Evolutionary conservation across 768 basidiomycete species (phyloP), one percentile per base, ranked within the genome.

Genomic region (Filobasidium wieringae): DNA sequence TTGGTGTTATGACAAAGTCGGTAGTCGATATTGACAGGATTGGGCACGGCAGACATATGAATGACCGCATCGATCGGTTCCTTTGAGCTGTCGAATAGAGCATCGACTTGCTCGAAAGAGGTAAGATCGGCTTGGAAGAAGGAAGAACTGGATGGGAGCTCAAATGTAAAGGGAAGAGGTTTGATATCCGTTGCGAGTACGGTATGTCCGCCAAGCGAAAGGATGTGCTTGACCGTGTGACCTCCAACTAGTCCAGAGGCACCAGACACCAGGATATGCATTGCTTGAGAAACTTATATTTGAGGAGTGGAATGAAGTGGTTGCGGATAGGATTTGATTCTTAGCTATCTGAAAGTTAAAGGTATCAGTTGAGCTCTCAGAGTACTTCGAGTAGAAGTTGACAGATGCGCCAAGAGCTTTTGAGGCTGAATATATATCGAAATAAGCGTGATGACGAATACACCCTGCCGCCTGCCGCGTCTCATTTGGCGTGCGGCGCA

Each of bases 11-110:
- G 68, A 8, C 64, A 58, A 7, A 57, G 41, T 2, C 67, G 53
- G 1, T 59, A 36, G 45, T 68, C 64, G 9, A 51, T n/a, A 19
- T 29, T 30, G 6, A 12, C 12, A 17, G 68, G 68, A 51, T 59
- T 26, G 0, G 68, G 68, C 15, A 72, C 66, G 1, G 68, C 70
- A 2, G 59, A 67, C 22, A 72, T 63, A 34, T 72, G 70, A 12
- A 72, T 66, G 4, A 68, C 63, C 3, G 64, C 68, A 19, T 68
- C 64, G 45, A 63, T 54, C 15, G 64, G 63, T 26, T 32, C 22
- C n/a, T 40, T 11, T 0, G 68, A 19, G 1, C 34, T 34, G 14
- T 65, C 59, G 43, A 50, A 36, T 29, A 50, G 34, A 6, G 34
- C 37, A 7, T 57, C 56, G 1, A 67, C 53, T 3, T 53, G 59